Conservation (phyloP, 306 rosid species). For the Pyrus communis region DNA sequence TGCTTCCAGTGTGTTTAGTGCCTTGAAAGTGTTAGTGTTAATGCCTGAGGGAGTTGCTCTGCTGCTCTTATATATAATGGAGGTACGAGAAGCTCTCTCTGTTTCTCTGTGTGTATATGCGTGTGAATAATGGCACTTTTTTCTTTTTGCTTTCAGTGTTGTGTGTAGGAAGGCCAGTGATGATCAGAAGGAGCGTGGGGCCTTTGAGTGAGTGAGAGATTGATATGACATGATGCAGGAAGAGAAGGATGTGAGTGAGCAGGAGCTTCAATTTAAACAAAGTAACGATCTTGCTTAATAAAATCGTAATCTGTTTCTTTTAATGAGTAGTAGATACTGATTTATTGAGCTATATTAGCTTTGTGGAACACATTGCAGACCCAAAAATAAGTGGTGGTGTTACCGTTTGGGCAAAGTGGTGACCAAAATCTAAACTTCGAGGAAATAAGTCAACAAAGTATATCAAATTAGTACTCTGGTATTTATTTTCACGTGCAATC, state of each 20-base stretch:
- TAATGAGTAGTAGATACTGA: not conserved
- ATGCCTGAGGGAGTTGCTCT: not conserved
- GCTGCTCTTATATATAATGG: not conserved
- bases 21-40: not conserved
- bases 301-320: not conserved
- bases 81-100: not conserved
- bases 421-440: too few relatives aligned
- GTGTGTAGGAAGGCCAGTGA: slow-evolving; percentile 21
- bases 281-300: not conserved
- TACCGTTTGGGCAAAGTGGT: too few relatives aligned
- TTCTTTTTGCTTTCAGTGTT: slow-evolving; percentile 7
- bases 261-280: not conserved
- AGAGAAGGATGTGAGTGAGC: not conserved
- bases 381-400: too few relatives aligned
- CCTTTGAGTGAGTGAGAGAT: not conserved
- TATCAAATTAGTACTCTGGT: too few relatives aligned
- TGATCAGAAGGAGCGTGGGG: not conserved
- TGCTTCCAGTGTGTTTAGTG: not conserved
- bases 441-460: too few relatives aligned
- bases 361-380: too few relatives aligned
- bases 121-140: not conserved
- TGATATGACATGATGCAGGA: not conserved
- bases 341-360: too few relatives aligned
- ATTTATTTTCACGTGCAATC: not conserved
- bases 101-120: not conserved